Evolutionary conservation across 805 yeast genomes (phyloP).

Genomic region (Myxozyma neotropica): DNA sequence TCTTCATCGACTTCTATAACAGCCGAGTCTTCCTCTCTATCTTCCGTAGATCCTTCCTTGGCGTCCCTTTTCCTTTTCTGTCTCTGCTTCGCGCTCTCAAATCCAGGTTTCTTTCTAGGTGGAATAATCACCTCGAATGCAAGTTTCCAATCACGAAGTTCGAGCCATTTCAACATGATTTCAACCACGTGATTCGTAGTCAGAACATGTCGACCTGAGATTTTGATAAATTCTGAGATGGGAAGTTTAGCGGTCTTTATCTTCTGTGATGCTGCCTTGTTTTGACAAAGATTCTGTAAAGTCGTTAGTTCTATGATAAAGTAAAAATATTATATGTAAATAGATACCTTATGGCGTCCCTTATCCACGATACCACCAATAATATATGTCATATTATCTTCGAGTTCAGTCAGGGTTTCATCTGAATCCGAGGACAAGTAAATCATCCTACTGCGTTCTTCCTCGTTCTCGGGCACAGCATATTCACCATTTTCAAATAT

Average conservation of each 20-base stretch:
- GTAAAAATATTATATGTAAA: neutral
- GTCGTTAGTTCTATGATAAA: neutral
- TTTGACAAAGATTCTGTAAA: constrained; percentile 65
- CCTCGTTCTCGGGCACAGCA: constrained; percentile 38
- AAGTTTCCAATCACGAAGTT: constrained; percentile 74
- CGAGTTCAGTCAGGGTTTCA: constrained; percentile 62
- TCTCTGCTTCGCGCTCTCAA: constrained; percentile 30
- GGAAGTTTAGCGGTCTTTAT: constrained; percentile 79
- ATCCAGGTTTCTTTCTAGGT: constrained; percentile 57
- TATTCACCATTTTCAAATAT: constrained; percentile 50
- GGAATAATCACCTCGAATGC: constrained; percentile 91
- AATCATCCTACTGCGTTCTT: constrained; percentile 41
- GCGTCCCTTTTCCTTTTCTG: constrained; percentile 29
- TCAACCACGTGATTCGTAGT: constrained; percentile 97
- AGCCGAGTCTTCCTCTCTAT: too few species aligned
- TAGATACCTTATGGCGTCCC: constrained; percentile 54
- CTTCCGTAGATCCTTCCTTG: neutral
- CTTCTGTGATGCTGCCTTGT: constrained; percentile 76
- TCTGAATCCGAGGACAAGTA: constrained; percentile 89
- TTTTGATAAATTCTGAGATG: constrained; percentile 76
- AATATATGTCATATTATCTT: constrained; percentile 73
- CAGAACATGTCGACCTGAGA: constrained; percentile 84
- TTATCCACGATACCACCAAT: constrained; percentile 97
- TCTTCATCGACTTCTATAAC: too few species aligned
- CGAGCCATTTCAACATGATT: constrained; percentile 77